A percentile compares a stretch with the other conserved stretches of the same genome.
Evolutionary conservation across 129 eudicot species (phyloP).

Genomic region (Tanacetum coccineum): DNA sequence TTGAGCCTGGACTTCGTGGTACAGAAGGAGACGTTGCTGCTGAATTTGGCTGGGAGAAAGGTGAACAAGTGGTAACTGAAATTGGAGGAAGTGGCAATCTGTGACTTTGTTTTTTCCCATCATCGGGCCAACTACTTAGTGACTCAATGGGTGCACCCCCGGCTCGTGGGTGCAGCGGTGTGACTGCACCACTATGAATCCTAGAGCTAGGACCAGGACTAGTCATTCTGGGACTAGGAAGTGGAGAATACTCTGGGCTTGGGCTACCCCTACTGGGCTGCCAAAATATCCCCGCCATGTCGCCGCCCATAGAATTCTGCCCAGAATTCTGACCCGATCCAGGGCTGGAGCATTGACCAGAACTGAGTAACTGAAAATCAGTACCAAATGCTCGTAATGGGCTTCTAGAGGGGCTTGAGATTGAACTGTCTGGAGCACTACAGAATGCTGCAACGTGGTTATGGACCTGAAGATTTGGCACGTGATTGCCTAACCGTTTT

Average conservation of each 20-base stretch:
- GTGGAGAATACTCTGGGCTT: conserved; percentile 95
- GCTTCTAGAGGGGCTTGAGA: conserved; percentile 98
- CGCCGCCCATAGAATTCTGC: conserved; percentile 97
- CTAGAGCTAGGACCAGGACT: conserved; percentile 97
- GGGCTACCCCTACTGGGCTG: conserved; percentile 98
- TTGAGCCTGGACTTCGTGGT: conserved; percentile 84
- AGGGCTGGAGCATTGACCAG: conserved; percentile 96
- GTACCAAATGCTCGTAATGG: conserved; percentile 64
- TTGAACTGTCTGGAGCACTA: conserved; percentile 94
- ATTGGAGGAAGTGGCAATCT: conserved; percentile 90
- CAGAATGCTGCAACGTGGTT: conserved; percentile 56
- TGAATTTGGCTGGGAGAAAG: conserved; percentile 78
- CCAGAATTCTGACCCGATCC: conserved; percentile 98
- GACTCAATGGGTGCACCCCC: conserved; percentile 56
- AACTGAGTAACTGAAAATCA: conserved; percentile 50
- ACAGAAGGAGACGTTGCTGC: conserved; percentile 92
- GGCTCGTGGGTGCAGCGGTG: conserved; percentile 91
- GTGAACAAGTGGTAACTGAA: conserved; percentile 49
- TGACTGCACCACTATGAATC: conserved; percentile 96
- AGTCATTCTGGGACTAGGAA: conserved; percentile 90
- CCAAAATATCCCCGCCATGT: conserved; percentile 89
- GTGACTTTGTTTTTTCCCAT: conserved; percentile 68
- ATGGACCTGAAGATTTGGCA: conserved; percentile 65
- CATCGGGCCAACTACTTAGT: conserved; percentile 62
- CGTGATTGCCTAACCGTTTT: conserved; percentile 57